phyloP scores from a whole-genome alignment of 2,329 filamentous ascomycete genomes.

The Pseudocercospora cruenta region DNA sequence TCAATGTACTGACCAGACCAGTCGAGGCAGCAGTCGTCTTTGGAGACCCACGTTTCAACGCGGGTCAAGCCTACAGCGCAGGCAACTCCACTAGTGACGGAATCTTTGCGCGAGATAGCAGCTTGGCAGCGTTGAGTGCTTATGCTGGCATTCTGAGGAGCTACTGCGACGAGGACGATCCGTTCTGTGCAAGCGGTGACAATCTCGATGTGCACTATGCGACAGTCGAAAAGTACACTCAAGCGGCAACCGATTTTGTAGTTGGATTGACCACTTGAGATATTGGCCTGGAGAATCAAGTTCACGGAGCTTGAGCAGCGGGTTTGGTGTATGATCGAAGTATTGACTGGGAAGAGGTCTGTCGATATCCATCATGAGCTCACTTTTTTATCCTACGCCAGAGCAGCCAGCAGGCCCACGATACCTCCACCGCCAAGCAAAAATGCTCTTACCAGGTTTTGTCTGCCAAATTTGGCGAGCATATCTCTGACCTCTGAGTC shows the following conservation, averaged over 20 bases:
- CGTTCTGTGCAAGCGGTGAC: constrained; percentile 28
- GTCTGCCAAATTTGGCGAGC: constrained; percentile 36
- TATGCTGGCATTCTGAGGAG: constrained; percentile 27
- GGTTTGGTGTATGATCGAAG: not conserved
- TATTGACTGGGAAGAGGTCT: not conserved
- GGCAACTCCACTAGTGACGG: constrained; percentile 39
- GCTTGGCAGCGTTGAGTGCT: constrained; percentile 22
- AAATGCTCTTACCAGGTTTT: constrained; percentile 32
- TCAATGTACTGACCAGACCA: constrained; percentile 18
- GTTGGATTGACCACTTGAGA: constrained; percentile 19
- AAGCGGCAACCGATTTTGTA: constrained; percentile 28
- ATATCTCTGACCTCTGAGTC: constrained; percentile 44
- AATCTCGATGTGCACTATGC: constrained; percentile 27
- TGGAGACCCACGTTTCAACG: constrained; percentile 42
- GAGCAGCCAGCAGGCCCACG: constrained; percentile 29
- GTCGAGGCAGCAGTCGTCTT: constrained; percentile 43
- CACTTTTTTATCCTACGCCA: constrained; percentile 8
- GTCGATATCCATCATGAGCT: not conserved
- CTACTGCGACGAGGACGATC: constrained; percentile 32
- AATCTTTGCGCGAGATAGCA: constrained; percentile 27
- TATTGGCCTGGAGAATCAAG: not conserved
- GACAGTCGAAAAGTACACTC: constrained; percentile 23
- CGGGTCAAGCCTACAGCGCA: constrained; percentile 35
- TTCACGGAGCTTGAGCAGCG: not conserved
- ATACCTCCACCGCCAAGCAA: constrained; percentile 33